phyloP scores from a whole-genome alignment of 225 moss, liverwort and hornwort species.

The Ulota crispa region DNA sequence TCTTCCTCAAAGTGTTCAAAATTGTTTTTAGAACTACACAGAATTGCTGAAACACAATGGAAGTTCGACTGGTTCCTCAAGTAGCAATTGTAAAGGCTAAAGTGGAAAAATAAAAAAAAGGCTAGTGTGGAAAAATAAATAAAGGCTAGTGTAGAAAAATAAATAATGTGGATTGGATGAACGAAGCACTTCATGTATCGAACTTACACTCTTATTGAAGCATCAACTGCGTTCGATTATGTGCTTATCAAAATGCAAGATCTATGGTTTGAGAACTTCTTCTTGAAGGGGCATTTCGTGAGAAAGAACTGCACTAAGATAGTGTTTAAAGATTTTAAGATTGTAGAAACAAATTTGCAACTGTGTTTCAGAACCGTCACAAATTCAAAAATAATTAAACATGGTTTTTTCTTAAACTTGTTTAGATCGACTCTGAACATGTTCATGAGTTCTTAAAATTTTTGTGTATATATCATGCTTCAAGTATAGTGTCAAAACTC shows the following conservation, averaged over 20 bases:
- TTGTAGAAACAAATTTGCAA: no score
- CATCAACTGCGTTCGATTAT: not conserved
- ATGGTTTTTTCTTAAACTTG: no score
- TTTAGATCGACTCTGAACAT: no score
- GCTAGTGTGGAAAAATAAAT: not conserved
- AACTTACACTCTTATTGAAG: not conserved
- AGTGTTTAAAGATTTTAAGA: no score
- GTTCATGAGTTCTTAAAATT: no score
- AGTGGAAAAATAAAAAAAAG: not conserved
- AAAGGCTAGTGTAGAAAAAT: not conserved
- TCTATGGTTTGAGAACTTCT: not conserved
- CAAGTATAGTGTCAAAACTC: no score
- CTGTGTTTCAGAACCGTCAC: no score
- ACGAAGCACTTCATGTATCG: not conserved
- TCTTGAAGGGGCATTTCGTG: not conserved
- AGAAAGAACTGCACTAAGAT: not conserved
- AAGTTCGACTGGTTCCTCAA: not conserved
- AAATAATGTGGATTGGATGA: not conserved
- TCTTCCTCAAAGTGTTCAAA: no score
- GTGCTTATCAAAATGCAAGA: not conserved
- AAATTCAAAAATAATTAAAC: no score
- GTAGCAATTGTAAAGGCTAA: not conserved
- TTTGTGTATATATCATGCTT: no score
- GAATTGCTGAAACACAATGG: not conserved
- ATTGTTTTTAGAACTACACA: no score